Base-by-base conservation (phyloP, 164 flowering plant species). In the Aristolochia contorta region DNA sequence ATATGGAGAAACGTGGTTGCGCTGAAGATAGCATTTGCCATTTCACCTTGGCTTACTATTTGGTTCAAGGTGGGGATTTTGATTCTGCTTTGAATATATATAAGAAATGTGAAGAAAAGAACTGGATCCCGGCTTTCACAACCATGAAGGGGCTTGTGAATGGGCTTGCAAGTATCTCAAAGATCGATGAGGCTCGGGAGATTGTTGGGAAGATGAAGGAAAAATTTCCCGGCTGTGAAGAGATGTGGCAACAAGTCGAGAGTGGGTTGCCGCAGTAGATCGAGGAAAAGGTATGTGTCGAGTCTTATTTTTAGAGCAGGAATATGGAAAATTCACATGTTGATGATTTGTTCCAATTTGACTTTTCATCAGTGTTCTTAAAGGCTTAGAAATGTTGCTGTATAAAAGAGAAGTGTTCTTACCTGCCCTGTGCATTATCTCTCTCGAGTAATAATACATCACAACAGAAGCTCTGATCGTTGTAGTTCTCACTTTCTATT, bases 231-330 rank as follows among this genome's bases (percentile, higher is more conserved):
- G 74, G 62, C 16, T 77, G 71, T 54, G 80, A 57, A 37, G 80
- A 79, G 47, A n/a, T 49, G 67, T 91, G 97, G 97, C 67, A 72
- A 59, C 87, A 86, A 67, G 65, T 83, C 24, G 93, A 86, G 71
- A 80, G 82, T 53, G 72, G 67, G 1, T 73, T 91, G 66, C 78
- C 79, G 9, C 70, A 71, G 66, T 77, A 78, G 27, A 2, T 23
- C 2, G 8, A 10, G 12, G 60, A 55, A 27, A 56, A 23, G 49
- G 12, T 12, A 12, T 7, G 22, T 23, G 22, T 23, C 41, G 32
- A 23, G n/a, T 23, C 56, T 18, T 8, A 21, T 49, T 49, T 53
- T 37, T 10, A 37, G 43, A 37, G 43, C 43, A 37, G 43, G 43
- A 37, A 37, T 37, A 37, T 37, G 7, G 43, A 37, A 37, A 37